These are phyloP conservation scores for Vickermania spadyakhi DNA, from an alignment of 208 protist species.

Conservation along the genomic window DNA sequence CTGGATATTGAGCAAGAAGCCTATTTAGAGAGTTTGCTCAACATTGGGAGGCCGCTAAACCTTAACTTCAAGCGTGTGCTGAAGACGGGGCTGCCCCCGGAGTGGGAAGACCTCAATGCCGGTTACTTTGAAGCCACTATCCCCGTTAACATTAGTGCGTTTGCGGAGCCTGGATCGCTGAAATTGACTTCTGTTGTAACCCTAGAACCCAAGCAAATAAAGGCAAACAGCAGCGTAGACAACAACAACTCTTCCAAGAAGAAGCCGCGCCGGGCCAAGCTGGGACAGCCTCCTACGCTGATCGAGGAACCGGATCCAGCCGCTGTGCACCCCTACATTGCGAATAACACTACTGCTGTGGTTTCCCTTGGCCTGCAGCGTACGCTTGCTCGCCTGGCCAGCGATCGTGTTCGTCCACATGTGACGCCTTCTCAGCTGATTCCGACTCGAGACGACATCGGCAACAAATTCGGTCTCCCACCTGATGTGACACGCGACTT, in stretches of 20 bases:
- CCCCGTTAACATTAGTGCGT: conserved; percentile 25
- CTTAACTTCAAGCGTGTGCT: conserved; percentile 56
- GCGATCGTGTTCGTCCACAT: conserved; percentile 56
- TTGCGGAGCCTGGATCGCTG: conserved; percentile 59
- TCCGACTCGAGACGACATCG: conserved; percentile 17
- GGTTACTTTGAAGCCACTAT: conserved; percentile 53
- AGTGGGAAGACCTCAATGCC: conserved; percentile 83
- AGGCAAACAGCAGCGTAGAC: conserved; percentile 21
- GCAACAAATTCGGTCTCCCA: conserved; percentile 4
- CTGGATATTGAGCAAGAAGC: conserved; percentile 37
- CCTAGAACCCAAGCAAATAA: conserved; percentile 18
- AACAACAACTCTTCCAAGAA: conserved; percentile 26
- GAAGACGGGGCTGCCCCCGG: conserved; percentile 35
- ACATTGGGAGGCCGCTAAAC: conserved; percentile 31
- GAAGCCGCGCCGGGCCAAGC: conserved; percentile 18
- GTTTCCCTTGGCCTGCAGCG: conserved; percentile 52
- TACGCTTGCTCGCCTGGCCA: conserved; percentile 61
- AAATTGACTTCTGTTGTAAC: conserved; percentile 21
- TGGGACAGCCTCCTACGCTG: conserved; percentile 38
- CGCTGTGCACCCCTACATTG: conserved; percentile 67
- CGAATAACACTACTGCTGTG: conserved; percentile 31
- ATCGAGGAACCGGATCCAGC: conserved; percentile 40
- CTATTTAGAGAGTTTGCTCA: conserved; percentile 36
- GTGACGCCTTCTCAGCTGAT: conserved; percentile 70
- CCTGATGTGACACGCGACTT: conserved; percentile 19